Evolutionary conservation across 345 rosid species (phyloP), one percentile per base, ranked within the genome.

Genomic region (Ricinus communis): DNA sequence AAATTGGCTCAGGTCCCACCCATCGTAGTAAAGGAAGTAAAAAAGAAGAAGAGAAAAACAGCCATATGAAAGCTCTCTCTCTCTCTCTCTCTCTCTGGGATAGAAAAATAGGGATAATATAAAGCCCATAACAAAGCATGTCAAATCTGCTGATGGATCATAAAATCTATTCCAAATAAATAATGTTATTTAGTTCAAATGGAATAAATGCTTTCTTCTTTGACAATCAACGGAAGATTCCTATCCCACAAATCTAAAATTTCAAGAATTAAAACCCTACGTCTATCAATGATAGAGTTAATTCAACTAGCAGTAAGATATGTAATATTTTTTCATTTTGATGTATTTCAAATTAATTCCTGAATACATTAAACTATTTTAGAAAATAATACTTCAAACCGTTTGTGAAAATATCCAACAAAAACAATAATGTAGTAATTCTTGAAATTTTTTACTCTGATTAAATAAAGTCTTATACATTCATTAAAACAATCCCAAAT

Each of bases 121-220:
- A 66, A 62, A 30, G 28, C 68, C 47, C 69, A 43, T 33, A 33
- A 43, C 1, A 56, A 71, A 71, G 54, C 60, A 62, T 36, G 63
- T 43, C 80, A 77, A 71, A 40, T 71, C 51, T 46, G 57, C 69
- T 13, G 70, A 66, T 69, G 33, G 75, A 67, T 66, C 59, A 68
- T 60, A 46, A 72, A 75, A 49, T 68, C 8, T 22, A 66, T 61
- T 36, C 54, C 43, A 66, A n/a, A 6, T 13, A 65, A 27, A 73
- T 62, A 57, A 65, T 66, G 47, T 50, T 65, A 59, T 58, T 78
- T 49, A 74, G 24, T 58, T 60, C 65, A 31, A 61, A 83, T 71
- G 74, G 91, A 86, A 88, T 86, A 80, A 63, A 88, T 89, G 83
- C 93, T 93, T 93, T 76, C 93, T 83, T 91, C 96, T 84, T 84